phyloP scores from a whole-genome alignment of 2,329 filamentous ascomycete genomes.

The Hymenoscyphus linearis region DNA sequence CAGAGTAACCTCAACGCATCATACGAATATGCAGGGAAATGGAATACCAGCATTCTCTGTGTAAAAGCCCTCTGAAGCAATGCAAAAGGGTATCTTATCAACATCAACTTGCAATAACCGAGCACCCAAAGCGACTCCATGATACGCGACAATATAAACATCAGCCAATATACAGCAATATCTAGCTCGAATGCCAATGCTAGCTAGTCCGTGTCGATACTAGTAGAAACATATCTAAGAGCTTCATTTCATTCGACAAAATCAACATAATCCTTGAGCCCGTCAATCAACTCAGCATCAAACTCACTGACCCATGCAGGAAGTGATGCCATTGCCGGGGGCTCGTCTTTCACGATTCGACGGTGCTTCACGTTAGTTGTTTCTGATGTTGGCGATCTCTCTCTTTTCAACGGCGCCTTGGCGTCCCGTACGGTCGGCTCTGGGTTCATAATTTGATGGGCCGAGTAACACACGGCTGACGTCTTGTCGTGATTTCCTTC shows the following conservation, averaged over 20 bases:
- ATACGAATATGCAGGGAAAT: background rate
- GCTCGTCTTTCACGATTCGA: constrained; percentile 12
- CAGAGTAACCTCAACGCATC: too few relatives aligned
- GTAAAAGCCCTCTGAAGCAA: background rate
- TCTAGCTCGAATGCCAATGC: background rate
- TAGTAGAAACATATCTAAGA: background rate
- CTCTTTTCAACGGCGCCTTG: constrained; percentile 12
- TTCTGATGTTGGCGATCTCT: constrained; percentile 10
- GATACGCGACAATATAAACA: background rate
- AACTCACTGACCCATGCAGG: constrained; percentile 32
- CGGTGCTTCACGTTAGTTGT: constrained; percentile 17
- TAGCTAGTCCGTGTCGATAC: background rate
- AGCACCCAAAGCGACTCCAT: background rate
- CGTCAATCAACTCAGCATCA: constrained; percentile 30
- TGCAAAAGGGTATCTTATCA: constrained; percentile 6
- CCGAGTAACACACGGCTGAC: constrained; percentile 5
- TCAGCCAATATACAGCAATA: background rate
- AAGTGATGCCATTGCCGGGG: constrained; percentile 6
- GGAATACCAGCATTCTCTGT: background rate
- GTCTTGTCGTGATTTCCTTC: constrained; percentile 5
- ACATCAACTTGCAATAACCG: background rate
- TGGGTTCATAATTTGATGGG: background rate
- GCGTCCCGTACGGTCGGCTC: background rate
- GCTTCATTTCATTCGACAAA: constrained; percentile 26
- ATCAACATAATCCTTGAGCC: constrained; percentile 30